Evolutionary conservation across 352 stramenopile genomes (phyloP).

Genomic region (Phytophthora megakarya): DNA sequence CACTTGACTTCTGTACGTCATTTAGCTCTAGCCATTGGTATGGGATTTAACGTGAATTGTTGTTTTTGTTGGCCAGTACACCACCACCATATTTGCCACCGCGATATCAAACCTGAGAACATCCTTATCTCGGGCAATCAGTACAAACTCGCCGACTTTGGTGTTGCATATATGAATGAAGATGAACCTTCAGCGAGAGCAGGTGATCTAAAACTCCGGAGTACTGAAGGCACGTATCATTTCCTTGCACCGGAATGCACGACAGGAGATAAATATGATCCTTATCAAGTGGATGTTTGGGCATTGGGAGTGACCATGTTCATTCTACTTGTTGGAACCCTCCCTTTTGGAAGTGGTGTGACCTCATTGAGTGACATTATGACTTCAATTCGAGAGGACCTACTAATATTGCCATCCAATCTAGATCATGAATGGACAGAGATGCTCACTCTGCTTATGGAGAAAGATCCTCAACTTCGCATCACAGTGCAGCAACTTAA

Average conservation of each 20-base stretch:
- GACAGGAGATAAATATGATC: conserved; percentile 73
- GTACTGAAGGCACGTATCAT: conserved; percentile 88
- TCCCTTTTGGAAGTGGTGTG: conserved; percentile 73
- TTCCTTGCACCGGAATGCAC: conserved; percentile 87
- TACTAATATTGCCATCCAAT: conserved; percentile 40
- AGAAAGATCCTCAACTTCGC: conserved; percentile 58
- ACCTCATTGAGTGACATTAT: conserved; percentile 69
- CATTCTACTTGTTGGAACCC: conserved; percentile 59
- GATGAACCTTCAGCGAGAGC: conserved; percentile 33
- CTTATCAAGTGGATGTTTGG: conserved; percentile 85
- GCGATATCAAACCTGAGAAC: conserved; percentile 86
- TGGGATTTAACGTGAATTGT: neutral
- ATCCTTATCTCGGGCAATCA: conserved; percentile 62
- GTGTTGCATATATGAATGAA: conserved; percentile 70
- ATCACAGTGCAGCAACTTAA: conserved; percentile 65
- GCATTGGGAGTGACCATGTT: conserved; percentile 83
- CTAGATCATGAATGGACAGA: conserved; percentile 52
- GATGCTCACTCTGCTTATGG: conserved; percentile 53
- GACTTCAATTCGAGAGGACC: conserved; percentile 70
- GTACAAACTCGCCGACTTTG: conserved; percentile 86
- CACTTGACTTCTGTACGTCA: conserved; percentile 73
- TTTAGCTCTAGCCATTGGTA: neutral
- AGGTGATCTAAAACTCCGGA: conserved; percentile 45
- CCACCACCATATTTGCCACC: conserved; percentile 80
- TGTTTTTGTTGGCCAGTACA: conserved; percentile 52